Conservation (phyloP, 2,329 filamentous ascomycete species). For the Huntiella abstrusa region DNA sequence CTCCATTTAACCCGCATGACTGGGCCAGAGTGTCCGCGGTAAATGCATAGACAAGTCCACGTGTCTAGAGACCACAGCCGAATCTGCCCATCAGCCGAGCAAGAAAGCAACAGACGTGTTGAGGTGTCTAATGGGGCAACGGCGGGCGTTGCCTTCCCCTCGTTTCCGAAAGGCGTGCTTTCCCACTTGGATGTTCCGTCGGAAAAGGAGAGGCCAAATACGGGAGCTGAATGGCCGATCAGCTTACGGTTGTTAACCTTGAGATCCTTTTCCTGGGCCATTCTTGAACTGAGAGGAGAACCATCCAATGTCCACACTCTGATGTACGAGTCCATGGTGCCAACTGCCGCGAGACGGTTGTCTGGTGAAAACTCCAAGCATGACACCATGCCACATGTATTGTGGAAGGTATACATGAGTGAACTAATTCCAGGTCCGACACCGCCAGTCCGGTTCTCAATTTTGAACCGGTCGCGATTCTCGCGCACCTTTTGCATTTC, state of each 20-base stretch:
- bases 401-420: conserved; percentile 98
- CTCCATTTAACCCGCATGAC: conserved; percentile 81
- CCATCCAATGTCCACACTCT: conserved; percentile 86
- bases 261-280: conserved; percentile 36
- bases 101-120: conserved; percentile 67
- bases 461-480: conserved; percentile 76
- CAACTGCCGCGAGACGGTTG: conserved; percentile 66
- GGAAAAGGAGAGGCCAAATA: conserved; percentile 81
- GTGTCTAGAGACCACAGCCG: conserved; percentile 85
- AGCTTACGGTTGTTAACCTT: conserved; percentile 50
- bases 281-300: conserved; percentile 52
- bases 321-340: conserved; percentile 88
- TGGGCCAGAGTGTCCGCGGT: conserved; percentile 80
- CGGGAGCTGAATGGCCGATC: conserved; percentile 75
- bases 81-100: conserved; percentile 70
- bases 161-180: conserved; percentile 31
- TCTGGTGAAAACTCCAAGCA: conserved; percentile 93
- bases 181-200: conserved; percentile 39
- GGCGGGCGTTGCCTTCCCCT: conserved; percentile 21
- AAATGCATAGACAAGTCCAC: conserved; percentile 83
- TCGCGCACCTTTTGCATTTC: conserved; percentile 90
- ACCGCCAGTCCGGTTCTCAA: conserved; percentile 68
- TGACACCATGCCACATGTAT: conserved; percentile 82
- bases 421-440: conserved; percentile 69
- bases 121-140: conserved; percentile 27